Conservation (phyloP, 331 rosid genomes). For the Prunus yedoensis region DNA sequence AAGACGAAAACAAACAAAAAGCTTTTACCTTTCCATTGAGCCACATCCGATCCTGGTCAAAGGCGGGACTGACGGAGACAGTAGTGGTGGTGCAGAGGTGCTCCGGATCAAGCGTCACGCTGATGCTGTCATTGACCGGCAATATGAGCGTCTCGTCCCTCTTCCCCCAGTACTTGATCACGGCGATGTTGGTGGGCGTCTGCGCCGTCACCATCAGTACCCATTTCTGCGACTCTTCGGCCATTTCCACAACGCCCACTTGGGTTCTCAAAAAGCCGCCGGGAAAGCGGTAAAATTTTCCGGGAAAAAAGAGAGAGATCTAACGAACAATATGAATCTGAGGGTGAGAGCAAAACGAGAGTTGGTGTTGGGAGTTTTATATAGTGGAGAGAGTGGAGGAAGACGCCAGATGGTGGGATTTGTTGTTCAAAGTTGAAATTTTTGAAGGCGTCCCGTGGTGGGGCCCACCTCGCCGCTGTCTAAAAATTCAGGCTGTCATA, state of each 20-base stretch:
- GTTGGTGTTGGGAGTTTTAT: not conserved
- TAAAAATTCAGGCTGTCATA: not conserved
- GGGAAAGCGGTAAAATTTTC: not conserved
- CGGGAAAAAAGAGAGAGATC: not conserved
- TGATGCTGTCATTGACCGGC: constrained; percentile 91
- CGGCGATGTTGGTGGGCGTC: constrained; percentile 96
- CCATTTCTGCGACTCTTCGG: constrained; percentile 57
- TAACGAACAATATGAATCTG: constrained; percentile 1
- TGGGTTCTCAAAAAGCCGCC: not conserved
- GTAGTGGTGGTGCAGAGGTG: constrained; percentile 96
- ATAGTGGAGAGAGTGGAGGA: not conserved
- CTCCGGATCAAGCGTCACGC: constrained; percentile 84
- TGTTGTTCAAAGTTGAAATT: constrained; percentile 13
- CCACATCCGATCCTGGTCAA: constrained; percentile 89
- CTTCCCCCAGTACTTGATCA: constrained; percentile 90
- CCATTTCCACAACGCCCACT: constrained; percentile 32
- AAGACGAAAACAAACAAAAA: not conserved
- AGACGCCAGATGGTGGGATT: constrained; percentile 13
- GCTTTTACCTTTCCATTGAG: constrained; percentile 75
- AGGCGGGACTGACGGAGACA: constrained; percentile 85
- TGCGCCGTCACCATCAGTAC: constrained; percentile 81
- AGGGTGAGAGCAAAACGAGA: not conserved
- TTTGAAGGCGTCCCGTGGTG: not conserved
- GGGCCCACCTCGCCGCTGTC: constrained; percentile 5
- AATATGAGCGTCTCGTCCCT: constrained; percentile 81